phyloP scores from a whole-genome alignment of 306 rosid genomes.

The Urtica urens region DNA sequence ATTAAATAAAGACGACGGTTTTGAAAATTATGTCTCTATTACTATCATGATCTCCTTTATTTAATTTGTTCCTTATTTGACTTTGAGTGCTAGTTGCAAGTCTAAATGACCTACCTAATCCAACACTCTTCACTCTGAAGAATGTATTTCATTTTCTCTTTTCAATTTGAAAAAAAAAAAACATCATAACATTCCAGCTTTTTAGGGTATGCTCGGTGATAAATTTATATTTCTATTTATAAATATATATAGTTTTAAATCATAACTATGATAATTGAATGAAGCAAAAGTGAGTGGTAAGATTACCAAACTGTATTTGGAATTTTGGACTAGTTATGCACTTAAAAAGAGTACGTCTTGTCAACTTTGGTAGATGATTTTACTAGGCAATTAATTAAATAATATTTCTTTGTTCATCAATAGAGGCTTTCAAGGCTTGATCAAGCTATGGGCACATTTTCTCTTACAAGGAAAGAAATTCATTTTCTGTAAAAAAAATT shows the following conservation, averaged over 20 bases:
- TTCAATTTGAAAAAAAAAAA: not conserved
- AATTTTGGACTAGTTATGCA: not conserved
- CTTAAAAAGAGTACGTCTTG: not conserved
- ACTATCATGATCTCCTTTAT: not conserved
- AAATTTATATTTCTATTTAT: not conserved
- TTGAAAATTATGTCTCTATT: slow-evolving; percentile 19
- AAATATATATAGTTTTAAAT: not conserved
- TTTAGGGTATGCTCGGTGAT: slow-evolving; percentile 6
- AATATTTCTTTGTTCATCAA: too few relatives aligned
- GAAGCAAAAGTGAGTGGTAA: not conserved
- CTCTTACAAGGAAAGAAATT: too few relatives aligned
- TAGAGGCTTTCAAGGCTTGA: too few relatives aligned
- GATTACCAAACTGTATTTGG: not conserved
- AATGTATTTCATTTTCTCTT: not conserved
- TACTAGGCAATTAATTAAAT: too few relatives aligned
- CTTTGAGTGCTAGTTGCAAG: not conserved
- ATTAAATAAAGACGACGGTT: slow-evolving; percentile 1
- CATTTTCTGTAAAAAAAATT: too few relatives aligned
- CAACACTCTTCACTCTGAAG: slow-evolving; percentile 5
- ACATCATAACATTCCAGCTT: slow-evolving; percentile 5
- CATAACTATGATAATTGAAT: slow-evolving; percentile 1
- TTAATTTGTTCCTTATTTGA: slow-evolving; percentile 5
- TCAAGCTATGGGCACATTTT: too few relatives aligned
- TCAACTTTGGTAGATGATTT: not conserved
- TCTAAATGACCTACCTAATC: slow-evolving; percentile 11